Evolutionary conservation across 2,329 filamentous ascomycete genomes (phyloP), one percentile per base, ranked within the genome.

Genomic region (Chalaropsis thielavioides): DNA sequence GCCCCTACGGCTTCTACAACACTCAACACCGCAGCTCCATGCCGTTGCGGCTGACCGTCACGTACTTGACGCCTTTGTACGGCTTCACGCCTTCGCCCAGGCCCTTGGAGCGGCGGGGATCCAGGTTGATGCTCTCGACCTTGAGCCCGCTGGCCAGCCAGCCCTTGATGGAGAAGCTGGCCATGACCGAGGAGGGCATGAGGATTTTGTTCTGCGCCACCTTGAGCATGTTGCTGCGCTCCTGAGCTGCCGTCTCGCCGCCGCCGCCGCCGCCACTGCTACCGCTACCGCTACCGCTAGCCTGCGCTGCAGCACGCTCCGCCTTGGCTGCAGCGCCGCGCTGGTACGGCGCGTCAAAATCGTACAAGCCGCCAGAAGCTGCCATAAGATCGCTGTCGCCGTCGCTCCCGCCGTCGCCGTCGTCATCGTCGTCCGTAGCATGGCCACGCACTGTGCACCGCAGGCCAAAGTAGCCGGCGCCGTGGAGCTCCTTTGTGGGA

Each of bases 61-160:
- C 74, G 75, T 99, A 99, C 76, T 99, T 99, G 69, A 99, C 94
- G 1, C 94, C 94, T 76, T 97, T 99, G 76, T 96, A 97, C 27
- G 94, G 94, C 76, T 91, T 95, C 46, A 97, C 85, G 1, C 88
- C 85, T 69, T 95, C 90, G 0, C 90, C 90, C 58, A 99, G 71
- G 0, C 94, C 94, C 66, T 87, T 83, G 74, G 90, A 95, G 76
- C 87, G 91, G 73, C 89, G 86, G n/a, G 83, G 79, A 72, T 91
- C 80, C 70, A 90, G 74, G 72, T 84, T 72, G 71, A 91, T 82
- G 74, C 83, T 85, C 69, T 87, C 85, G 38, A 88, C 80, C 72
- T 81, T 86, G 61, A 88, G 77, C 3, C 85, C 85, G 70, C 85
- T 87, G 17, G 85, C 80, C 70, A 88, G 72, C 83, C 85, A 87